Conservation (phyloP, 306 rosid species). For the Vicia faba region DNA sequence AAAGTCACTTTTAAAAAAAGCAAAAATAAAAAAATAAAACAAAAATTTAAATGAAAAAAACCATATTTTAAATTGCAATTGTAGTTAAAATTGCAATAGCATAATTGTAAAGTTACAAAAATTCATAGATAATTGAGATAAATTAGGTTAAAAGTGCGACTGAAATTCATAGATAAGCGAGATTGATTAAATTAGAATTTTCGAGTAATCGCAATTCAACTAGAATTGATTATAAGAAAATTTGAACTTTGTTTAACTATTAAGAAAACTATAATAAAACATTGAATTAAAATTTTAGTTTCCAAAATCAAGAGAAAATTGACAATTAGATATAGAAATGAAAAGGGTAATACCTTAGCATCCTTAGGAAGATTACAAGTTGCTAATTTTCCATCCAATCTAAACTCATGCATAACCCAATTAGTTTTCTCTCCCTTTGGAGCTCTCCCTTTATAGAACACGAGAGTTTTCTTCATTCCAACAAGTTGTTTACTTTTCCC, state of each 20-base stretch:
- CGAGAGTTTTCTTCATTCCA: conserved; percentile 95
- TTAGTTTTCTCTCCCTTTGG: conserved; percentile 82
- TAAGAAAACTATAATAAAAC: not conserved
- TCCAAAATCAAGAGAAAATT: not conserved
- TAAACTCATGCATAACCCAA: conserved; percentile 94
- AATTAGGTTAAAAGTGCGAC: not conserved
- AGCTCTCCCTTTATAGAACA: conserved; percentile 88
- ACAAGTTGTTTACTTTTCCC: conserved; percentile 56
- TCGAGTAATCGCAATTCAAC: not conserved
- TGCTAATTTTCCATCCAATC: conserved; percentile 64
- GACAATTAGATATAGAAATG: not conserved
- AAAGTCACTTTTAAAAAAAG: conserved; percentile 33
- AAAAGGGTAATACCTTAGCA: conserved; percentile 48
- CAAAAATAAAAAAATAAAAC: not conserved
- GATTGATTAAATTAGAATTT: not conserved
- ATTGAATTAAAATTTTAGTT: not conserved
- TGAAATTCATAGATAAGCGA: not conserved
- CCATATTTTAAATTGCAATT: not conserved
- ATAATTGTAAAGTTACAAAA: not conserved
- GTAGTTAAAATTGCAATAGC: not conserved
- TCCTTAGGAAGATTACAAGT: conserved; percentile 49
- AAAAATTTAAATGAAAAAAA: conserved; percentile 10
- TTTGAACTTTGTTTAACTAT: not conserved
- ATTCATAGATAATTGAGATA: not conserved
- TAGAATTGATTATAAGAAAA: not conserved